Base-by-base conservation (phyloP, 78 protist genomes). In the Bigelowiella natans region DNA sequence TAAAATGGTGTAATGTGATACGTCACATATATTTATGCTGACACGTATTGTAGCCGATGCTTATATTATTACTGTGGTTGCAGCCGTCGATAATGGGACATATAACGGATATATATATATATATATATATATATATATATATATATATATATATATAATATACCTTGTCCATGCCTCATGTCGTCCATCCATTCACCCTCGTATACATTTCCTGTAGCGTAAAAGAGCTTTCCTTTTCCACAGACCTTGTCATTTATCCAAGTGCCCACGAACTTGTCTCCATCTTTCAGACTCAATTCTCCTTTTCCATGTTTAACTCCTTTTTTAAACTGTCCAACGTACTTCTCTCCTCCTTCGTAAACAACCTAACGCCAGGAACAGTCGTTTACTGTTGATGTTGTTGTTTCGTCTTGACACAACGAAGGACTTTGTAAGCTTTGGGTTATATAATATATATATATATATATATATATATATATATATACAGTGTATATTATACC, bases 171-270 rank as follows among this genome's bases (percentile, higher is more conserved):
- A 34, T 83, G 86, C 86, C 29, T 83, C 86, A 30, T 7, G 86
- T 83, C 86, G 86, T 7, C 86, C 37, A 30, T 26, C 86, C 86
- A 83, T 34, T 83, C 86, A 11, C 86, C 86, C 86, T 83, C 86
- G 86, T 83, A 83, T 34, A 83, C 2, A 83, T 83, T 28, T 28
- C 86, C 86, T 3, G 28, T 83, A 34, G 86, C 86, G 86, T 83
- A 83, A 34, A 28, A 30, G 86, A 7, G 29, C 86, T 83, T 83
- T 7, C 86, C 86, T 11, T 7, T 11, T 29, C 86, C 86, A 28
- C 29, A 28, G 39, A 83, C 29, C 86, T 83, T 83, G 11, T 83
- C 86, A 34, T 7, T 28, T 28, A 30, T 26, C 86, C 86, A 83
- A 29, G 28, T 28, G 29, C 86, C 86, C 11, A 30, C 86, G 86